Evolutionary conservation across 805 yeast species (phyloP).

Genomic region (Jamesozyma hellenica): DNA sequence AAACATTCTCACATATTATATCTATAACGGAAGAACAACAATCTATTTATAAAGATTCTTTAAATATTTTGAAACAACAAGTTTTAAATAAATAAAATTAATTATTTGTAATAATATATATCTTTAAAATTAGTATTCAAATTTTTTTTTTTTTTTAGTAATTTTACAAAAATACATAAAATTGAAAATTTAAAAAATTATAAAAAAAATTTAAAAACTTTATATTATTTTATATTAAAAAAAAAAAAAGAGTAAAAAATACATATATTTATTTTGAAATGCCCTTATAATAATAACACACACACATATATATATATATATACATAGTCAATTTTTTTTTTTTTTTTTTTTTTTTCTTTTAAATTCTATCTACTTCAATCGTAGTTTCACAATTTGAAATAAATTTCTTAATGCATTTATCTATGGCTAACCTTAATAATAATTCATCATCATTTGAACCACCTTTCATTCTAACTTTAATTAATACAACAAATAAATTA

Average conservation of each 20-base stretch:
- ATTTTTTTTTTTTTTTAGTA: too few relatives aligned
- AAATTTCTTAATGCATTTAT: slow-evolving; percentile 18
- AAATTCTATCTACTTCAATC: slow-evolving; percentile 22
- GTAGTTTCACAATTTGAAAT: slow-evolving; percentile 25
- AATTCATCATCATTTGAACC: slow-evolving; percentile 64
- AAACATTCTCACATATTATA: background rate
- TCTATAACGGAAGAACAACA: slow-evolving; percentile 27
- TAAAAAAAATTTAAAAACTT: too few relatives aligned
- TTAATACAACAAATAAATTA: slow-evolving; percentile 46
- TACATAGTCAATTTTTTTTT: too few relatives aligned
- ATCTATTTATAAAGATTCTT: slow-evolving; percentile 34
- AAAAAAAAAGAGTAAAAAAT: background rate
- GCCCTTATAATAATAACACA: too few relatives aligned
- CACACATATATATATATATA: background rate
- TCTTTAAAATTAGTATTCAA: too few relatives aligned
- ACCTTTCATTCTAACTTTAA: slow-evolving; percentile 52
- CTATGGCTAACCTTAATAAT: slow-evolving; percentile 32
- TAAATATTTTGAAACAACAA: slow-evolving; percentile 37
- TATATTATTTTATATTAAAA: too few relatives aligned
- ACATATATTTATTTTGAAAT: background rate
- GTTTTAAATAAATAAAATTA: slow-evolving; percentile 14
- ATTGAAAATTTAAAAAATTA: too few relatives aligned
- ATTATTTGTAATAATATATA: too few relatives aligned
- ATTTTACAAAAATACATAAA: too few relatives aligned
- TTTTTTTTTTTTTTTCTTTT: background rate